Evolutionary conservation across 2,329 filamentous ascomycete genomes (phyloP), one percentile per base, ranked within the genome.

Genomic region (Fusarium vanettenii): DNA sequence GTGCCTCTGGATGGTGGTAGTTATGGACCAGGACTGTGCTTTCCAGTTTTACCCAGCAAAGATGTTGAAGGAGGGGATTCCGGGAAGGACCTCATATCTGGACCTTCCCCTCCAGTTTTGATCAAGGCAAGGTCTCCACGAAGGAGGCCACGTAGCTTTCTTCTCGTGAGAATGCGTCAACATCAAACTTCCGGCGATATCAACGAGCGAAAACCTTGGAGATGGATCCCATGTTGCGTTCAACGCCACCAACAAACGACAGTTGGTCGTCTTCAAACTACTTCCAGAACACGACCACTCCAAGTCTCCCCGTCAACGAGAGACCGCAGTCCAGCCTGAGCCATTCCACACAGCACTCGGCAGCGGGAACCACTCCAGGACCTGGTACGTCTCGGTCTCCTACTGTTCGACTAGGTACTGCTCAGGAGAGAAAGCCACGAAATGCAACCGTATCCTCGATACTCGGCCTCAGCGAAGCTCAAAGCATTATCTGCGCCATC

Each of bases 401-500:
- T 20, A 74, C 76, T 16, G 76, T 75, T 9, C 70, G 70, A 5
- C 79, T 83, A 20, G 85, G 82, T n/a, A 86, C 85, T 8, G 76
- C 83, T 1, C 86, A 86, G 4, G 85, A 86, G 10, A 84, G 86
- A 45, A 86, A 83, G 61, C 88, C 87, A 33, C 84, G 84, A 7
- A 80, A 82, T 2, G 78, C 82, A 72, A 70, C 83, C 3, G 71
- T 79, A 1, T 82, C 83, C 0, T 83, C 83, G 6, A 76, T 85
- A 9, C 76, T 88, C 8, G 87, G 87, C 59, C 82, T 84, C 9
- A 85, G 83, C 14, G 89, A 90, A 35, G 81, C 84, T 27, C 92
- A 96, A 77, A 91, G 93, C 71, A 91, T 98, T 64, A 87, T 98
- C n/a, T 98, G 96, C 82, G 95, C 96, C 5, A 84, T 98, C 59